phyloP scores from a whole-genome alignment of 371 early-diverging fungal genomes.

The Encephalitozoon hellem region DNA sequence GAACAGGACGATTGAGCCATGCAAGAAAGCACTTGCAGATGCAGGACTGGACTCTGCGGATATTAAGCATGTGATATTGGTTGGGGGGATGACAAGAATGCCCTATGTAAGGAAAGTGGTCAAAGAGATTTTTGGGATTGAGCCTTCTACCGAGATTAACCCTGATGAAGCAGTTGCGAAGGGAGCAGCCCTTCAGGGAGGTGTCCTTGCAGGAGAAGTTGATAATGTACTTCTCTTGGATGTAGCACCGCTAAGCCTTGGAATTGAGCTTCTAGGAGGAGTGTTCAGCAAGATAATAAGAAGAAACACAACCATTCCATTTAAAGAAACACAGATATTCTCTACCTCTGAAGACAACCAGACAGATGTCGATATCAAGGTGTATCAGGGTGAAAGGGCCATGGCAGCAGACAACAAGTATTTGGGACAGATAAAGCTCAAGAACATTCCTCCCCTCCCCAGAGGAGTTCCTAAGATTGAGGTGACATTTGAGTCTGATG shows the following conservation, averaged over 20 bases:
- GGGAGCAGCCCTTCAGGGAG: conserved; percentile 96
- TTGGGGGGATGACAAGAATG: conserved; percentile 97
- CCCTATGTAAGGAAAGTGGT: conserved; percentile 88
- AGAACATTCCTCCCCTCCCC: conserved; percentile 67
- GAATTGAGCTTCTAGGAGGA: conserved; percentile 69
- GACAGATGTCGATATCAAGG: conserved; percentile 85
- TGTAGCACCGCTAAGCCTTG: conserved; percentile 91
- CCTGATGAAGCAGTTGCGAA: conserved; percentile 98
- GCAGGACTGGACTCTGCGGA: conserved; percentile 71
- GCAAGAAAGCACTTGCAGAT: conserved; percentile 87
- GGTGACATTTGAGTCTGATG: conserved; percentile 95
- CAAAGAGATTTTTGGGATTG: conserved; percentile 73
- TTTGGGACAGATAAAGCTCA: conserved; percentile 85
- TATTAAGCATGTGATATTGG: conserved; percentile 87
- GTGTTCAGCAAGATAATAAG: conserved; percentile 89
- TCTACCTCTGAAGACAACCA: conserved; percentile 97
- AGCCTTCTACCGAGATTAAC: conserved; percentile 83
- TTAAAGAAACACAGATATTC: conserved; percentile 94
- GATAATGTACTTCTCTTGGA: conserved; percentile 84
- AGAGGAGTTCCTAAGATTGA: conserved; percentile 89
- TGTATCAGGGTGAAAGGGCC: conserved; percentile 97
- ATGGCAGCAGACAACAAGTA: conserved; percentile 88
- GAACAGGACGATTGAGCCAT: conserved; percentile 77
- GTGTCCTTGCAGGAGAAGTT: conserved; percentile 78
- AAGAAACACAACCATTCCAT: conserved; percentile 95